Percentiles rank a stretch among this genome's conserved stretches.
Conservation (phyloP, 495 filamentous ascomycete species). For the Haplographium delicatum region DNA sequence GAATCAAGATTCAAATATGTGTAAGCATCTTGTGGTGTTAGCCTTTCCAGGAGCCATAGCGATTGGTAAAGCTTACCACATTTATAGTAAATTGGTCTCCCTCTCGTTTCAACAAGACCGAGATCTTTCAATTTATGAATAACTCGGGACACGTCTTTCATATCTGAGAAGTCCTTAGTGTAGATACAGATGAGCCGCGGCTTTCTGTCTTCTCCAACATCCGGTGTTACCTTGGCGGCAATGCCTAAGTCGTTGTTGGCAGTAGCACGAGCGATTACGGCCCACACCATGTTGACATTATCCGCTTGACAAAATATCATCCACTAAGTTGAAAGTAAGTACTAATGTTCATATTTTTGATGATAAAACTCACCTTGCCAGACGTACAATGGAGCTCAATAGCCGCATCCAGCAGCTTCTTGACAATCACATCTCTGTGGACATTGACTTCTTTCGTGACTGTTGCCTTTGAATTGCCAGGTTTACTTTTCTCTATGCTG, state of each 20-base stretch:
- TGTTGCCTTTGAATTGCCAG: slow-evolving; percentile 1
- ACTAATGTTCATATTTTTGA: neutral
- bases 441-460: slow-evolving; percentile 16
- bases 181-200: slow-evolving; percentile 67
- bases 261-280: slow-evolving; percentile 54
- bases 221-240: slow-evolving; percentile 62
- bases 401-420: slow-evolving; percentile 53
- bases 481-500: slow-evolving; percentile 33
- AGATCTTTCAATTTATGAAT: slow-evolving; percentile 52
- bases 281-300: slow-evolving; percentile 61
- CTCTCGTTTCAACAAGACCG: slow-evolving; percentile 45
- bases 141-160: slow-evolving; percentile 62
- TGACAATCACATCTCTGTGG: slow-evolving; percentile 16
- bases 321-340: slow-evolving; percentile 45
- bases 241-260: slow-evolving; percentile 60
- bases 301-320: slow-evolving; percentile 64
- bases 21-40: slow-evolving; percentile 52
- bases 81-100: slow-evolving; percentile 65
- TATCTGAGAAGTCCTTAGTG: slow-evolving; percentile 66
- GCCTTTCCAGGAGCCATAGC: neutral
- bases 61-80: slow-evolving; percentile 37
- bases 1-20: slow-evolving; percentile 63
- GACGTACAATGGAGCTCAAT: slow-evolving; percentile 44
- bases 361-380: slow-evolving; percentile 48
- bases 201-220: slow-evolving; percentile 30